These are phyloP conservation scores for Cystobasidium slooffiae DNA, from an alignment of 1,284 basidiomycete genomes.

Conservation along the genomic window DNA sequence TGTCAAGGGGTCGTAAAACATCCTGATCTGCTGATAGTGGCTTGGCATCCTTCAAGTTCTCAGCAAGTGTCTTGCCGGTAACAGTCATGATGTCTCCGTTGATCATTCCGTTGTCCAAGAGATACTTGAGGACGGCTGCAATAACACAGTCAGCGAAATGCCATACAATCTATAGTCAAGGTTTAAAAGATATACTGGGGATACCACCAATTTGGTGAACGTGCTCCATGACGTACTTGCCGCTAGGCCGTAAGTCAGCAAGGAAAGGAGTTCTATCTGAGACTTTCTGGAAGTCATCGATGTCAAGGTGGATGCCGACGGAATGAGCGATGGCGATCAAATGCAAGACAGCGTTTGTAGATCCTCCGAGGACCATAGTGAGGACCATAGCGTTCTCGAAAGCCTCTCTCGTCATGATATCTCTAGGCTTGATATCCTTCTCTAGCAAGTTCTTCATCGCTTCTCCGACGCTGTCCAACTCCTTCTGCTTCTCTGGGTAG, in stretches of 20 bases:
- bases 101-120: slow-evolving; percentile 78
- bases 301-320: slow-evolving; percentile 75
- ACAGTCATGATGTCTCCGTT: slow-evolving; percentile 85
- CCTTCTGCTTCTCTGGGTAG: slow-evolving; percentile 79
- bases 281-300: slow-evolving; percentile 85
- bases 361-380: slow-evolving; percentile 91
- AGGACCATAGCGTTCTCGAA: slow-evolving; percentile 97
- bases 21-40: slow-evolving; percentile 75
- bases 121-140: slow-evolving; percentile 77
- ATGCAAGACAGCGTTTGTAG: slow-evolving; percentile 90
- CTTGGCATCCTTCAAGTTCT: slow-evolving; percentile 81
- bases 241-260: slow-evolving; percentile 86
- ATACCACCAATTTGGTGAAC: slow-evolving; percentile 86
- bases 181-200: slow-evolving; percentile 66
- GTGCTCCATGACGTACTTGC: slow-evolving; percentile 88
- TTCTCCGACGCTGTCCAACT: slow-evolving; percentile 80
- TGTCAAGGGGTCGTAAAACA: slow-evolving; percentile 78
- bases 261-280: slow-evolving; percentile 85
- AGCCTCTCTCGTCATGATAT: slow-evolving; percentile 93
- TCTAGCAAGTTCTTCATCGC: slow-evolving; percentile 82
- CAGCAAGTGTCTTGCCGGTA: slow-evolving; percentile 81
- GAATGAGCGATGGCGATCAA: slow-evolving; percentile 87
- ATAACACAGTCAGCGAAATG: slow-evolving; percentile 24
- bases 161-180: neutral
- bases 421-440: slow-evolving; percentile 84